phyloP scores from a whole-genome alignment of 768 basidiomycete species.

The Leccinum sublutescens region DNA sequence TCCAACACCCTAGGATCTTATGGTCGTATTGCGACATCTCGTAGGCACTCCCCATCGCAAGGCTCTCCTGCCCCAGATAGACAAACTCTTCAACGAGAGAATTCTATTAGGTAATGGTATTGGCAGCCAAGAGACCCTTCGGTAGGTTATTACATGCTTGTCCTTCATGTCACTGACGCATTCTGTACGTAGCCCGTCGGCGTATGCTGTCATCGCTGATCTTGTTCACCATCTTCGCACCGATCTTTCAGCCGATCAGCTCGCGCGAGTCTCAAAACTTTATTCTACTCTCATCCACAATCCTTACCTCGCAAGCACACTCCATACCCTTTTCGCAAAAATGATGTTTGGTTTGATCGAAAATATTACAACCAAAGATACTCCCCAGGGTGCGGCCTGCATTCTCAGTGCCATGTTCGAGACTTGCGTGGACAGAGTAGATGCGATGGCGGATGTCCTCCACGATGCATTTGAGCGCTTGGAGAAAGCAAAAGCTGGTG shows the following conservation, averaged over 20 bases:
- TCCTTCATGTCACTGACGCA: slow-evolving; percentile 2
- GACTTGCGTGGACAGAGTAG: slow-evolving; percentile 80
- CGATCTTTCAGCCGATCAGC: slow-evolving; percentile 74
- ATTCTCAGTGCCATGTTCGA: slow-evolving; percentile 78
- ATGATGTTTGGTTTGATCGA: slow-evolving; percentile 90
- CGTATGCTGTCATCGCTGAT: slow-evolving; percentile 89
- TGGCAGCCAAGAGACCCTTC: slow-evolving; percentile 80
- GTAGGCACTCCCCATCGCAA: slow-evolving; percentile 74
- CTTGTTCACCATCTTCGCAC: slow-evolving; percentile 87
- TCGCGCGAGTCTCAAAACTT: slow-evolving; percentile 75
- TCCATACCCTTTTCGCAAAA: slow-evolving; percentile 91
- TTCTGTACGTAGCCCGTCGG: slow-evolving; percentile 58
- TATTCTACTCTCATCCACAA: slow-evolving; percentile 91
- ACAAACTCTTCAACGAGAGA: slow-evolving; percentile 87
- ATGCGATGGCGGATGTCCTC: slow-evolving; percentile 68
- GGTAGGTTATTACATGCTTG: slow-evolving; percentile 41
- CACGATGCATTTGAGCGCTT: slow-evolving; percentile 45
- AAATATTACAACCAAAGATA: slow-evolving; percentile 73
- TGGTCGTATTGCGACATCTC: slow-evolving; percentile 90
- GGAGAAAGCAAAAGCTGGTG: slow-evolving; percentile 44
- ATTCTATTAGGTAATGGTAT: slow-evolving; percentile 85
- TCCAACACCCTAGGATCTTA: slow-evolving; percentile 62
- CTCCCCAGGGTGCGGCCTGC: slow-evolving; percentile 60
- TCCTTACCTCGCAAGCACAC: slow-evolving; percentile 69
- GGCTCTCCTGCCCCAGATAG: slow-evolving; percentile 77